Evolutionary conservation across 441 rosid species (phyloP), one percentile per base, ranked within the genome.

Genomic region (Biscutella laevigata): DNA sequence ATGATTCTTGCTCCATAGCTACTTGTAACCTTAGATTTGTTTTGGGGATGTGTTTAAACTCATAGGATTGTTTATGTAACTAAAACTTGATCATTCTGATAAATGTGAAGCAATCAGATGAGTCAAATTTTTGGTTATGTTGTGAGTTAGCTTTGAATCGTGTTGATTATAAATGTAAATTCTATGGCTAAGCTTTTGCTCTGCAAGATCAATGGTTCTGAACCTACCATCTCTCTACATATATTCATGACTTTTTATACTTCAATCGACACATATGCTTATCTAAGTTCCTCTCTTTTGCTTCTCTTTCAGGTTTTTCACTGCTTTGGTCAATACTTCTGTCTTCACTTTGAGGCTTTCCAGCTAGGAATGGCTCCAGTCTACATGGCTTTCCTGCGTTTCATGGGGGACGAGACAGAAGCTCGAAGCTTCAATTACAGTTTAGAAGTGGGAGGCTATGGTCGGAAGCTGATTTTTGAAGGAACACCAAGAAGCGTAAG

Each of bases 361-460:
- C 97, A 89, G 79, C 88, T 89, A 0, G 95, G 95, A 27, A 77
- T 80, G 88, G 90, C 88, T 40, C 95, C 97, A 0, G 97, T 89
- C 3, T 89, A 86, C 70, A 89, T 89, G 95, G 97, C 97, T 6
- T 86, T 89, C 74, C 79, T 86, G 51, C 86, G 97, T 19, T 89
- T 89, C 69, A 86, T 89, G 95, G 97, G 97, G 4, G 91, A 89
- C 12, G 97, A 89, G 70, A 59, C 55, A 3, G 97, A 89, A 13
- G 97, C 97, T 28, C 69, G 94, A 47, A 86, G 76, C 62, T 89
- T 78, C 45, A 81, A 78, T 68, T 89, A 86, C 61, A 89, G 97
- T 75, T 77, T 89, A 6, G 97, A 89, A 64, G 97, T 89, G 1
- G 97, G 97, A 53, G 97, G 80, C 12, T 82, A 82, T 27, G 94